Evolutionary conservation across 805 yeast species (phyloP).

Genomic region (Kodamaea neixiangensis): DNA sequence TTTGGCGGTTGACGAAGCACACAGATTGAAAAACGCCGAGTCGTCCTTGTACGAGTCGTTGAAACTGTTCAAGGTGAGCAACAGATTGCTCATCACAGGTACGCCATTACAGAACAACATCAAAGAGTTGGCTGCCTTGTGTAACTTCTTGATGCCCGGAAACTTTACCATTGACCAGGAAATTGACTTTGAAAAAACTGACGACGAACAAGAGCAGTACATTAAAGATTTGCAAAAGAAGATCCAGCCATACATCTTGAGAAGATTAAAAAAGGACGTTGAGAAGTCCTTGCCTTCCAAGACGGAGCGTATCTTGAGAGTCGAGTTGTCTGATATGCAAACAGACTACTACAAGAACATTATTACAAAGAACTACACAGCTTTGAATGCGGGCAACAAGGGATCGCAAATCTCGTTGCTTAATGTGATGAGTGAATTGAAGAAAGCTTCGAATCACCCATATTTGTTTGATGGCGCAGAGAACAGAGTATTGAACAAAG

Average conservation of each 20-base stretch:
- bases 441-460: constrained; percentile 97
- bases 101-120: constrained; percentile 96
- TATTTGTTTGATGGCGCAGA: constrained; percentile 93
- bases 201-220: constrained; percentile 82
- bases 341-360: constrained; percentile 94
- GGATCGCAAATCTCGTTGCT: constrained; percentile 82
- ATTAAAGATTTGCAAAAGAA: constrained; percentile 82
- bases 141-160: constrained; percentile 96
- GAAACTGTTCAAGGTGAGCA: constrained; percentile 75
- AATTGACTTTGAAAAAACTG: constrained; percentile 90
- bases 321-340: constrained; percentile 92
- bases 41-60: constrained; percentile 89
- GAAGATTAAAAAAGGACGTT: constrained; percentile 95
- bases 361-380: constrained; percentile 87
- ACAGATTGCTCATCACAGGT: constrained; percentile 91
- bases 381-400: constrained; percentile 80
- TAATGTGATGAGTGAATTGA: constrained; percentile 92
- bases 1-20: constrained; percentile 98
- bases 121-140: constrained; percentile 91
- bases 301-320: constrained; percentile 92
- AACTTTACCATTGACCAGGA: constrained; percentile 87
- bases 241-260: constrained; percentile 86
- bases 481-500: constrained; percentile 66
- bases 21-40: constrained; percentile 91
- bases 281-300: constrained; percentile 96